Evolutionary conservation across 106 monocot species (phyloP), one percentile per base, ranked within the genome.

Genomic region (Allium fistulosum): DNA sequence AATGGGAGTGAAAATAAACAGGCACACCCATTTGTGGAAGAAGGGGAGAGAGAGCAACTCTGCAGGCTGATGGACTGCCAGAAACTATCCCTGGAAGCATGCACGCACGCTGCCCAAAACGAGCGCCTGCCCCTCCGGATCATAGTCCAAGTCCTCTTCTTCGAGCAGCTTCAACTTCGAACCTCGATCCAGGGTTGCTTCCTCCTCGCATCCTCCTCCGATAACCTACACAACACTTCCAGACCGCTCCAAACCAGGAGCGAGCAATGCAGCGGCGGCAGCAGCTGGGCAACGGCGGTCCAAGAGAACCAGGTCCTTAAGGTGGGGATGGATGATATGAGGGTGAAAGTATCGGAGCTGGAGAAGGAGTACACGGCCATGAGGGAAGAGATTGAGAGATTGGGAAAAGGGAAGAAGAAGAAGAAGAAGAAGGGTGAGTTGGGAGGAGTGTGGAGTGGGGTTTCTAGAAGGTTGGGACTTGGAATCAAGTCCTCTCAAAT

Each of bases 81-180:
- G 76, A 92, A 92, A 64, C 88, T 92, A 17, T 92, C 92, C 4
- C 62, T 80, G 1, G 92, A 85, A 61, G 88, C 88, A 9, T 92
- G 92, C 87, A 83, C 85, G 1, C 92, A 88, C 56, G 88, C 88
- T 2, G 92, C 80, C 0, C 92, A 88, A 71, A 92, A 92, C 57
- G 85, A 88, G 68, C 67, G 88, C 48, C 88, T 92, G 48, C 92
- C 92, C 0, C 80, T 92, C 0, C 78, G 92, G 2, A 67, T 85
- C 14, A 58, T 92, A 0, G 85, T 92, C 53, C 92, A 88, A 52
- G 92, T 92, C 12, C 82, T 92, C 70, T 92, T 92, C 77, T 92
- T 85, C 18, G 92, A 92, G 73, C 92, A 92, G 76, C 78, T 92
- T 13, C 92, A 86, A 66, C 74, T 88, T 52, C 74, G 84, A 18